These are phyloP conservation scores for Debaryomyces singareniensis DNA, from an alignment of 1,139 yeast genomes.

Conservation along the genomic window DNA sequence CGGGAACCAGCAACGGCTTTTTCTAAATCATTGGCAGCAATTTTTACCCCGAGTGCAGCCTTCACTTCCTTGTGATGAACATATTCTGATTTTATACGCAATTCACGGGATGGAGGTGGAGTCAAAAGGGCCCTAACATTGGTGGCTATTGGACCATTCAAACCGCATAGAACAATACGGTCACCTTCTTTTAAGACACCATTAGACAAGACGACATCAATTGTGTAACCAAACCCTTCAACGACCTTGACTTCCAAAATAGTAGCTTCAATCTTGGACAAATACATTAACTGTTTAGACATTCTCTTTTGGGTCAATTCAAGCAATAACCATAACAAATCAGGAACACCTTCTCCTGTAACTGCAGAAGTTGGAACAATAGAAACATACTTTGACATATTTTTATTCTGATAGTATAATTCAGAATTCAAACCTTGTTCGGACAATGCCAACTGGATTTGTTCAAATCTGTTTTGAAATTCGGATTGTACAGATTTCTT, in stretches of 20 bases:
- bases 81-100: slow-evolving; percentile 91
- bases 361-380: slow-evolving; percentile 98
- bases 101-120: slow-evolving; percentile 95
- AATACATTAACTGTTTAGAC: slow-evolving; percentile 97
- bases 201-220: slow-evolving; percentile 93
- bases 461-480: slow-evolving; percentile 80
- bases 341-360: slow-evolving; percentile 99
- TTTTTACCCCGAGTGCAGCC: slow-evolving; percentile 98
- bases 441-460: slow-evolving; percentile 85
- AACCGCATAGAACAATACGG: slow-evolving; percentile 90
- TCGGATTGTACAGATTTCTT: slow-evolving; percentile 81
- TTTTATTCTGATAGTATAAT: slow-evolving; percentile 90
- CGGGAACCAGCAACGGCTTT: slow-evolving; percentile 99
- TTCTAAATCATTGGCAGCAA: slow-evolving; percentile 95
- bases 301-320: slow-evolving; percentile 97
- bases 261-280: slow-evolving; percentile 91
- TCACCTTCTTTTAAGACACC: slow-evolving; percentile 95
- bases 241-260: slow-evolving; percentile 96
- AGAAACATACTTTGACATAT: slow-evolving; percentile 87
- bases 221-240: slow-evolving; percentile 98
- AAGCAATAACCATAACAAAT: slow-evolving; percentile 88
- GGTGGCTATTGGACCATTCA: slow-evolving; percentile 98
- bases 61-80: slow-evolving; percentile 95
- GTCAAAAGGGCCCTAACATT: slow-evolving; percentile 92
- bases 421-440: slow-evolving; percentile 99